A percentile compares a stretch with the other conserved stretches of the same genome.
Evolutionary conservation across 495 filamentous ascomycete genomes (phyloP).

Genomic region (Penicillium roqueforti): DNA sequence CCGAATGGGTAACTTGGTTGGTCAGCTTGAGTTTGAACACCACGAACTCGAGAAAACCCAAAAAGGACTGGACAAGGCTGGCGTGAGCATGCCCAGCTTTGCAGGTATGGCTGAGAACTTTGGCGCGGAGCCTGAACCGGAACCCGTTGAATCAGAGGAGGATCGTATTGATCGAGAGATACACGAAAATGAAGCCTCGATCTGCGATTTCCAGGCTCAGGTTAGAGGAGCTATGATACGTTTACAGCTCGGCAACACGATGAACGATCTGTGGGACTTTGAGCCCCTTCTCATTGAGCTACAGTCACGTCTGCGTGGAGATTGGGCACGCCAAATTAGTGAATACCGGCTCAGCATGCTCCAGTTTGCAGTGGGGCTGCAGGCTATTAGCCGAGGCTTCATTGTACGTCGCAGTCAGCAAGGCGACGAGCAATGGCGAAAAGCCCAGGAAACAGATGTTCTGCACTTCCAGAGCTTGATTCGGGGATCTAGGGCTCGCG

Average conservation of each 20-base stretch:
- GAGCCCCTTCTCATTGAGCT: constrained; percentile 75
- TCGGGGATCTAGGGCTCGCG: constrained; percentile 69
- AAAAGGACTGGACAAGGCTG: constrained; percentile 91
- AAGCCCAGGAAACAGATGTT: constrained; percentile 66
- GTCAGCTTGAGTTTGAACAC: constrained; percentile 94
- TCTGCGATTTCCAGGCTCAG: constrained; percentile 81
- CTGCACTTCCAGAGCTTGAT: constrained; percentile 79
- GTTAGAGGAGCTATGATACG: constrained; percentile 77
- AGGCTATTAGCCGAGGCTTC: constrained; percentile 77
- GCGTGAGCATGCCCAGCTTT: constrained; percentile 95
- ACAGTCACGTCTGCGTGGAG: constrained; percentile 78
- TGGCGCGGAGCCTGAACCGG: constrained; percentile 69
- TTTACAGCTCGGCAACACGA: constrained; percentile 70
- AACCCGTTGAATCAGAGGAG: constrained; percentile 79
- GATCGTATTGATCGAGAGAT: constrained; percentile 84
- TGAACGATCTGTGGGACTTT: constrained; percentile 88
- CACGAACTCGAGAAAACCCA: constrained; percentile 96
- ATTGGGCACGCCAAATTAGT: constrained; percentile 70
- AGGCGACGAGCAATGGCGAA: constrained; percentile 61
- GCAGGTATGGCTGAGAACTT: constrained; percentile 95
- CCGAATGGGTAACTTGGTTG: constrained; percentile 96
- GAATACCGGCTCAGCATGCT: constrained; percentile 77
- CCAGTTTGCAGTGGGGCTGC: constrained; percentile 67
- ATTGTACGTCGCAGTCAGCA: constrained; percentile 62
- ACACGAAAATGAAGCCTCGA: constrained; percentile 62